Conservation (phyloP, 164 flowering plant species). For the Chloranthus sessilifolius region DNA sequence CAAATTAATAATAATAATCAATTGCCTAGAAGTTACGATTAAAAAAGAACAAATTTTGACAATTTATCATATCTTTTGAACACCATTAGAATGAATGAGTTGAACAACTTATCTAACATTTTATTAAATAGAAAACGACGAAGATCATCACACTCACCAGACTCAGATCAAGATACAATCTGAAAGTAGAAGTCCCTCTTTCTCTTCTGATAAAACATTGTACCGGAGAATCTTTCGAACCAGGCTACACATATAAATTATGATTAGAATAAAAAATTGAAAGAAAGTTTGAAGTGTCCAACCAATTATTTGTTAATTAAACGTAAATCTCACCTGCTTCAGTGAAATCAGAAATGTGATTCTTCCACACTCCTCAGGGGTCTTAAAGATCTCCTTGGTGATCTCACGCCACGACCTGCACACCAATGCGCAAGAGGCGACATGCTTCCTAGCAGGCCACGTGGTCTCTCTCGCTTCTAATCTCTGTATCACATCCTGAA, state of each 20-base stretch:
- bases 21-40: too few species aligned
- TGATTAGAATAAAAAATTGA: too few species aligned
- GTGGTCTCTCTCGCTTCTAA: conserved; percentile 49
- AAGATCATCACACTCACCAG: conserved; percentile 44
- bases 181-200: conserved; percentile 58
- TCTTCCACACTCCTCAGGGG: conserved; percentile 64
- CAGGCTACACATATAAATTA: too few species aligned
- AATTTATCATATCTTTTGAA: too few species aligned
- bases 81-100: too few species aligned
- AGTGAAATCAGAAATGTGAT: conserved; percentile 76
- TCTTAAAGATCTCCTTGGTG: conserved; percentile 51
- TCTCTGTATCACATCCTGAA: conserved; percentile 56
- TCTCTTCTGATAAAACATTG: conserved; percentile 87
- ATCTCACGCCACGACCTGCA: conserved; percentile 70
- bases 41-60: too few species aligned
- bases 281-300: too few species aligned
- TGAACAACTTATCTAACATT: too few species aligned
- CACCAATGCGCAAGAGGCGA: conserved; percentile 64
- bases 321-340: too few species aligned
- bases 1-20: too few species aligned
- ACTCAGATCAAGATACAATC: conserved; percentile 52
- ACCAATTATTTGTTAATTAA: too few species aligned
- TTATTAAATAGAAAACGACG: too few species aligned
- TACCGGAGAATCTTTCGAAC: conserved; percentile 64
- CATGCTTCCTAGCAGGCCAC: conserved; percentile 68